Evolutionary conservation across 140 eudicot species (phyloP).

Genomic region (Oenanthe javanica): DNA sequence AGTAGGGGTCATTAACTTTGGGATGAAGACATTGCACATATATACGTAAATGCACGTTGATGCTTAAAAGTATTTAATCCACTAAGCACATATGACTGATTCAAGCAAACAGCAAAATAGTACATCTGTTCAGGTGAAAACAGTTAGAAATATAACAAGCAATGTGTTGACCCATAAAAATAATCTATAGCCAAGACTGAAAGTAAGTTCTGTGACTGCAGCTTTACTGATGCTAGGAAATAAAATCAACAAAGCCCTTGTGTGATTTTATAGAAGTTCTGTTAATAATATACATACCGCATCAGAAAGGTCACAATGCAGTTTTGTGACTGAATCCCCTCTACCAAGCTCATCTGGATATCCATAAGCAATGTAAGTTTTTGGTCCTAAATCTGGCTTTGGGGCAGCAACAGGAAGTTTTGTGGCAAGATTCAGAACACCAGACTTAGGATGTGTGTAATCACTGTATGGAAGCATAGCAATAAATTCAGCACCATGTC

Average conservation of each 20-base stretch:
- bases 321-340: conserved; percentile 65
- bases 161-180: neutral
- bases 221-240: neutral
- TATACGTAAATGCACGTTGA: neutral
- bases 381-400: conserved; percentile 69
- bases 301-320: conserved; percentile 73
- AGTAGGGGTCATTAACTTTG: neutral
- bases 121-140: neutral
- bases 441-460: conserved; percentile 66
- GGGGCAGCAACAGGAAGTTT: conserved; percentile 54
- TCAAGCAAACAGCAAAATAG: neutral
- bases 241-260: neutral
- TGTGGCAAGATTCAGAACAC: conserved; percentile 60
- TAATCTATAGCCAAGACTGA: neutral
- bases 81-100: neutral
- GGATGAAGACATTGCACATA: neutral
- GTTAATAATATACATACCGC: conserved; percentile 38
- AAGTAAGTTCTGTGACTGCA: neutral
- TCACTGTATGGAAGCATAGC: conserved; percentile 73
- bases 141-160: neutral
- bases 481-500: conserved; percentile 62
- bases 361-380: conserved; percentile 68
- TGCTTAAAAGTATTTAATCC: neutral
- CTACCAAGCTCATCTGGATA: conserved; percentile 65
- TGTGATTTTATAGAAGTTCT: neutral